phyloP scores from a whole-genome alignment of 257 asterid genomes.

The Solanum pimpinellifolium region DNA sequence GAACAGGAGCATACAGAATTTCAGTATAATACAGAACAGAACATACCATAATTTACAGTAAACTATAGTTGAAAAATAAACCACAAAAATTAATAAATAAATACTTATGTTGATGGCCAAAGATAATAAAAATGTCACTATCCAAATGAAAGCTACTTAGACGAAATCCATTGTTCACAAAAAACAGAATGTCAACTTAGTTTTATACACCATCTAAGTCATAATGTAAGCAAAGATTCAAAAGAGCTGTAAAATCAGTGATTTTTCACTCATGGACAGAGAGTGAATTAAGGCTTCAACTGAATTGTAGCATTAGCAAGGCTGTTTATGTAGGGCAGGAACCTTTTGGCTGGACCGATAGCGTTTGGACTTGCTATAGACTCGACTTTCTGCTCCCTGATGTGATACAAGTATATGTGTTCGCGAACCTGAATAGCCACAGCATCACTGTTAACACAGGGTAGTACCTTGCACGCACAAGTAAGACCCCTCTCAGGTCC shows the following conservation, averaged over 20 bases:
- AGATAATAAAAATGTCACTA: not conserved
- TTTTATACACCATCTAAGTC: not conserved
- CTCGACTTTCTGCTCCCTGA: slow-evolving; percentile 5
- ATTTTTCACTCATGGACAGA: not conserved
- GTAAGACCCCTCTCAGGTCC: not conserved
- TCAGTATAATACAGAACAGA: not conserved
- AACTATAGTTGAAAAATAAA: not conserved
- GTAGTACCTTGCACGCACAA: slow-evolving; percentile 12
- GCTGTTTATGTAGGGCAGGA: slow-evolving; percentile 37
- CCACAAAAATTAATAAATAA: not conserved
- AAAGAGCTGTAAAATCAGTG: not conserved
- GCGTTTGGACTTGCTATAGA: not conserved
- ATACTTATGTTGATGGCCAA: not conserved
- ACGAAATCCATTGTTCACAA: not conserved
- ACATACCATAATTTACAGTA: not conserved
- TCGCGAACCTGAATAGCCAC: slow-evolving; percentile 16
- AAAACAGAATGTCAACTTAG: not conserved
- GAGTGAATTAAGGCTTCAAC: not conserved
- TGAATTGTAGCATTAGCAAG: slow-evolving; percentile 16
- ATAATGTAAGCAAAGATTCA: not conserved
- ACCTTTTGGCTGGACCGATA: not conserved
- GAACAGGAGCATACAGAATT: too few species aligned
- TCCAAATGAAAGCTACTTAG: not conserved
- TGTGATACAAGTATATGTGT: slow-evolving; percentile 3
- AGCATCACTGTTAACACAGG: slow-evolving; percentile 14